Base-by-base conservation (phyloP, 2,329 filamentous ascomycete species). In the Raffaelea deltoideospora region DNA sequence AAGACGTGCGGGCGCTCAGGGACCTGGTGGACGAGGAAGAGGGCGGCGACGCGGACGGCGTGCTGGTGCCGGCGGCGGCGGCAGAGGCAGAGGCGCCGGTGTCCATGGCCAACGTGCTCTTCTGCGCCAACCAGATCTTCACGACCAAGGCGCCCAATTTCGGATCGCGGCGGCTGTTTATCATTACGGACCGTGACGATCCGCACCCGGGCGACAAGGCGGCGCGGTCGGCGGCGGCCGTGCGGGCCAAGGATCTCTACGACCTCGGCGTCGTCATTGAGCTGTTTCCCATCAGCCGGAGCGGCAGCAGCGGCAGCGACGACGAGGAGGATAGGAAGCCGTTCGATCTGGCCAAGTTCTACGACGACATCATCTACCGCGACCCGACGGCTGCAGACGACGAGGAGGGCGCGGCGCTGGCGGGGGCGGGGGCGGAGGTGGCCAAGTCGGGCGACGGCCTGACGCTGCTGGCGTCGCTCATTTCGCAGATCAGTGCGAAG, bases 121-220 rank as follows among this genome's bases (percentile, higher is more conserved):
- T 95, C 53, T 93, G 87, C 48, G 88, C 86, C 27, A 96, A 96
- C 46, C 86, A 95, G 51, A 82, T 96, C 35, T 95, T 98, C 53
- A 94, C 87, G 1, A 94, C 84, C 3, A 93, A 82, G 53, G 87
- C 90, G 0, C 77, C 90, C 15, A 96, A 95, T 51, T 96, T 96
- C 54, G 79, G 84, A 4, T 96, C 88, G 6, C 69, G 88, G 42
- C 74, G 90, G 24, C 61, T 98, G n/a, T 98, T 98, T 58, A 75
- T 98, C 44, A 84, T 98, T 38, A 96, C 90, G 0, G 86, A 96
- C 54, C 84, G 93, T 45, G 90, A 96, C 53, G 70, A 86, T 45
- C 90, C 90, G 4, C 83, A 92, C 52, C 61, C 64, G 1, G 65
- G 70, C 15, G 77, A 83, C 52, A 90, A 87, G 56, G 64, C 69